Percentiles rank a stretch among this genome's conserved stretches.
These are phyloP conservation scores for Schwanniomyces vanrijiae DNA, from an alignment of 805 yeast genomes.

Conservation along the genomic window DNA sequence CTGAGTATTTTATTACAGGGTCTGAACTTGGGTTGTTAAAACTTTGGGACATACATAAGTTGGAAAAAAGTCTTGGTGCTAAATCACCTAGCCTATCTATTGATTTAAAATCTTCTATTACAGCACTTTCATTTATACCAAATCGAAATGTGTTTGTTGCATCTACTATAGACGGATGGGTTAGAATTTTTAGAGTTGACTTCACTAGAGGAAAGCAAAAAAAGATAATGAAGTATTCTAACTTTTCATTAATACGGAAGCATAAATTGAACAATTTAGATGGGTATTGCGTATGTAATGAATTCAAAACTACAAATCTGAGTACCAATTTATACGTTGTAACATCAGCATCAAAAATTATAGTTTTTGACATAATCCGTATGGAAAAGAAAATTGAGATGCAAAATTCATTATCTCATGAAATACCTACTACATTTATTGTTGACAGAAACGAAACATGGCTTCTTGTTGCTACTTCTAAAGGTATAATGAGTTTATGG, in stretches of 20 bases:
- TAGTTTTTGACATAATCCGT: slow-evolving; percentile 57
- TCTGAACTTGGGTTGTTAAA: slow-evolving; percentile 72
- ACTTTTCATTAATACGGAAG: slow-evolving; percentile 39
- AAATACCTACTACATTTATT: slow-evolving; percentile 60
- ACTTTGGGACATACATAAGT: slow-evolving; percentile 72
- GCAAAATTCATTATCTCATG: slow-evolving; percentile 62
- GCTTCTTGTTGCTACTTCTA: slow-evolving; percentile 71
- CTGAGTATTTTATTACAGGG: slow-evolving; percentile 71
- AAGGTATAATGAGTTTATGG: slow-evolving; percentile 79
- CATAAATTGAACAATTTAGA: slow-evolving; percentile 33
- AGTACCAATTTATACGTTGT: slow-evolving; percentile 47
- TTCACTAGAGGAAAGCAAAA: slow-evolving; percentile 33
- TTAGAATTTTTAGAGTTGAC: slow-evolving; percentile 39
- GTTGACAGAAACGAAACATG: slow-evolving; percentile 57
- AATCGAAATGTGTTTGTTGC: slow-evolving; percentile 61
- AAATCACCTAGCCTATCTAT: slow-evolving; percentile 45
- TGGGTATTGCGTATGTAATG: slow-evolving; percentile 46
- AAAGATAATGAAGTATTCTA: slow-evolving; percentile 26
- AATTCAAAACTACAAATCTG: slow-evolving; percentile 39
- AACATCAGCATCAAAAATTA: slow-evolving; percentile 54
- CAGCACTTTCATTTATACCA: slow-evolving; percentile 49
- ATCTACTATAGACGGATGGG: slow-evolving; percentile 46
- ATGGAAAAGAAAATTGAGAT: slow-evolving; percentile 46
- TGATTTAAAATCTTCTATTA: slow-evolving; percentile 50
- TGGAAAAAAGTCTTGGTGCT: slow-evolving; percentile 61